Percentiles rank a stretch among this genome's conserved stretches.
Conservation (phyloP, 2,329 filamentous ascomycete genomes). For the Colletotrichum eleusines region DNA sequence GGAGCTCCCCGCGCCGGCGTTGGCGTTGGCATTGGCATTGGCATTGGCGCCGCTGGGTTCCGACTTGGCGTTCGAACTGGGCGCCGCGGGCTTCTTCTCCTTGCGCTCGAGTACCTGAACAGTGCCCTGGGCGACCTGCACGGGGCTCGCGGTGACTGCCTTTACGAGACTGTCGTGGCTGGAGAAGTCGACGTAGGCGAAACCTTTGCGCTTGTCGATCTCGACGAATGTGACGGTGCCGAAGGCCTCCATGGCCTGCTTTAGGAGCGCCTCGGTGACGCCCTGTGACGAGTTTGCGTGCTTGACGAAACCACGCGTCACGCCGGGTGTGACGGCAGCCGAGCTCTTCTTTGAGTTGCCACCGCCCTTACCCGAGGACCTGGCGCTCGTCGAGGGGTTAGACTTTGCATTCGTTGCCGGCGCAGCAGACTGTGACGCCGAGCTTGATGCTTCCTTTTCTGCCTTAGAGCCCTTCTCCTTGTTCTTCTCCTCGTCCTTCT, state of each 20-base stretch:
- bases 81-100: conserved; percentile 61
- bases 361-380: conserved; percentile 42
- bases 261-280: conserved; percentile 84
- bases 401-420: conserved; percentile 16
- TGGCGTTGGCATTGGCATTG: conserved; percentile 7
- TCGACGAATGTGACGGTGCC: conserved; percentile 84
- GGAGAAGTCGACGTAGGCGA: conserved; percentile 91
- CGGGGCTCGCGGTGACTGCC: conserved; percentile 84
- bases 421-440: conserved; percentile 31
- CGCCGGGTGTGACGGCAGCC: conserved; percentile 55
- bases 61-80: conserved; percentile 22
- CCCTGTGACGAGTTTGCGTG: conserved; percentile 91
- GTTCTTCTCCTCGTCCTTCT: conserved; percentile 51
- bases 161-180: conserved; percentile 79
- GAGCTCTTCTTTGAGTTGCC: conserved; percentile 49
- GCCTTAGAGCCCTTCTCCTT: conserved; percentile 33
- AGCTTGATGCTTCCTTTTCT: conserved; percentile 36
- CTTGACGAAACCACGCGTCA: conserved; percentile 80
- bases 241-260: conserved; percentile 78
- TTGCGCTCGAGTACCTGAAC: conserved; percentile 90
- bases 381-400: conserved; percentile 45
- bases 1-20: conserved; percentile 22
- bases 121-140: conserved; percentile 84
- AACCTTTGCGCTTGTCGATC: conserved; percentile 94
- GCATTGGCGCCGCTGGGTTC: conserved; percentile 19